A percentile compares a stretch with the other conserved stretches of the same genome.
These are phyloP conservation scores for Dioscorea dumetorum DNA, from an alignment of 106 monocot genomes.

Conservation along the genomic window DNA sequence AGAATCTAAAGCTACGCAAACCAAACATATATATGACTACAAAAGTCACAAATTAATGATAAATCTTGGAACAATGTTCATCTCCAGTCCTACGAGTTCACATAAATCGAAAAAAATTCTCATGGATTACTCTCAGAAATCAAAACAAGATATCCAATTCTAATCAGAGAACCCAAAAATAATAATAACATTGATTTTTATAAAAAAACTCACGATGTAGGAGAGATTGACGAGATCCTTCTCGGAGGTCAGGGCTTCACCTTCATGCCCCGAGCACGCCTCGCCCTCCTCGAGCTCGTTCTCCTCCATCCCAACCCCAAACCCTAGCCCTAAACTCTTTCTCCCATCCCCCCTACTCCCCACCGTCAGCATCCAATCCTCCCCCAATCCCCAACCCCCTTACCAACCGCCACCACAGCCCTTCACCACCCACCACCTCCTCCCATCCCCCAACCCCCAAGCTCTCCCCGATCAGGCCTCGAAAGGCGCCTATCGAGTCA, in stretches of 20 bases:
- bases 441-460: background rate
- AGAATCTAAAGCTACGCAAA: too few relatives aligned
- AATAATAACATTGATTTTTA: too few relatives aligned
- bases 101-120: background rate
- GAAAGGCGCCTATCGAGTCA: background rate
- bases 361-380: constrained; percentile 36
- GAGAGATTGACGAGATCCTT: constrained; percentile 32
- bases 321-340: constrained; percentile 34
- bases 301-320: constrained; percentile 49
- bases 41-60: background rate
- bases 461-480: background rate
- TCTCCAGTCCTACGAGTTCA: background rate
- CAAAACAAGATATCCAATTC: background rate
- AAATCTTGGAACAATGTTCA: background rate
- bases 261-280: constrained; percentile 32
- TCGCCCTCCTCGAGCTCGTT: constrained; percentile 69
- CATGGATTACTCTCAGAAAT: background rate
- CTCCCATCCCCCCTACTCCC: constrained; percentile 34
- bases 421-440: background rate
- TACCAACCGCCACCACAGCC: background rate
- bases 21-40: background rate
- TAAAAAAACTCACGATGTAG: constrained; percentile 42
- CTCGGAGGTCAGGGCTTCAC: constrained; percentile 10
- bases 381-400: constrained; percentile 1
- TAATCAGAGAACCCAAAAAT: background rate